These are phyloP conservation scores for Backusella tuberculispora DNA, from an alignment of 192 early-diverging fungal species.

Conservation along the genomic window DNA sequence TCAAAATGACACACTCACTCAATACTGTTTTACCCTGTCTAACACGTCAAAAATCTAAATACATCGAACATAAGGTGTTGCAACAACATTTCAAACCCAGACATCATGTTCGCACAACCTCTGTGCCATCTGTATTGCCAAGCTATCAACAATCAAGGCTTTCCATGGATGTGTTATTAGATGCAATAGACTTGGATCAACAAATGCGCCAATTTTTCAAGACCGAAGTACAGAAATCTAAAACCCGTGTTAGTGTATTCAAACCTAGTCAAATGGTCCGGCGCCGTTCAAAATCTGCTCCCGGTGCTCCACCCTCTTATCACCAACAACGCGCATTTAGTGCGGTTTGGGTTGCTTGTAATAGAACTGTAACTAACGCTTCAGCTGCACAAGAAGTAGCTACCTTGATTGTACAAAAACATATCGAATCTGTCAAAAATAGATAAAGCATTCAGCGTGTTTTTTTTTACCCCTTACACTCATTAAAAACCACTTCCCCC, in stretches of 20 bases:
- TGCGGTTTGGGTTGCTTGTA: constrained; percentile 15
- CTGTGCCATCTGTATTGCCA: constrained; percentile 13
- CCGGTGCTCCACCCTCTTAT: constrained; percentile 21
- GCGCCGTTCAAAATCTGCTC: constrained; percentile 27
- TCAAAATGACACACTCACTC: constrained; percentile 23
- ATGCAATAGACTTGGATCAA: constrained; percentile 38
- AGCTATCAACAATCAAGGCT: constrained; percentile 13
- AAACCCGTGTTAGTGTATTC: not conserved
- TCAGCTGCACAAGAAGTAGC: constrained; percentile 23
- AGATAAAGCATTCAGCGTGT: constrained; percentile 8
- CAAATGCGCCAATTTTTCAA: constrained; percentile 32
- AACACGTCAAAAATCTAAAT: constrained; percentile 9
- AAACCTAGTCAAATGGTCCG: constrained; percentile 10
- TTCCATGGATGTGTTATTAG: constrained; percentile 31
- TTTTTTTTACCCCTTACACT: constrained; percentile 4
- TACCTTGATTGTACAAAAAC: constrained; percentile 26
- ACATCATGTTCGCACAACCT: constrained; percentile 20
- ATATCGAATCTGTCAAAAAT: constrained; percentile 20
- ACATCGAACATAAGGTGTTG: not conserved
- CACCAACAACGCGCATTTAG: constrained; percentile 20
- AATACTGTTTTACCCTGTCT: constrained; percentile 13
- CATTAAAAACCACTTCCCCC: constrained; percentile 1
- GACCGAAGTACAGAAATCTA: constrained; percentile 27
- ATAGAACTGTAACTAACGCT: not conserved
- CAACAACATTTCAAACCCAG: constrained; percentile 14